phyloP scores from a whole-genome alignment of 306 rosid species.

The Ormosia semicastrata region DNA sequence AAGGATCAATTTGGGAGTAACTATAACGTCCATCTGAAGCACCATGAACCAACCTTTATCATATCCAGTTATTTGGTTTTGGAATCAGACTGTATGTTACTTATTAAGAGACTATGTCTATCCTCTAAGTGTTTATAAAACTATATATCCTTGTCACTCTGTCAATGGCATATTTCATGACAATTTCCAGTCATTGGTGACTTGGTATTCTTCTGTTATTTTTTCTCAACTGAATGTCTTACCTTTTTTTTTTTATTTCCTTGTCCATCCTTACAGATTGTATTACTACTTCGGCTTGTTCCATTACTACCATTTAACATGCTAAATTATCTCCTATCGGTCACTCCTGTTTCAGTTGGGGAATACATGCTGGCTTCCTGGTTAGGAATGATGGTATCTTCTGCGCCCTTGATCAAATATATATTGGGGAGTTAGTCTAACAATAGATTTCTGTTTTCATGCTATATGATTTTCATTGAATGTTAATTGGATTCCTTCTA shows the following conservation, averaged over 20 bases:
- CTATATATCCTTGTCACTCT: background rate
- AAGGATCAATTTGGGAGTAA: background rate
- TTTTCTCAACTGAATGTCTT: background rate
- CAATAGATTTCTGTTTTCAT: constrained; percentile 1
- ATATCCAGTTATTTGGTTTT: background rate
- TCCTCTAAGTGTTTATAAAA: background rate
- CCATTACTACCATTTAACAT: constrained; percentile 94
- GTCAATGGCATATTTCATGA: background rate
- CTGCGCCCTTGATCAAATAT: constrained; percentile 31
- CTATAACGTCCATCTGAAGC: background rate
- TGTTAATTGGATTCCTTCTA: constrained; percentile 21
- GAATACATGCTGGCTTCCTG: constrained; percentile 93
- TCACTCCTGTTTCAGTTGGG: constrained; percentile 84
- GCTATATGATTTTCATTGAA: background rate
- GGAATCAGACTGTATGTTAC: background rate
- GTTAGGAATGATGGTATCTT: constrained; percentile 96
- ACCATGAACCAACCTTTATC: background rate
- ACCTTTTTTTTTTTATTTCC: background rate
- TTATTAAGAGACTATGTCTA: background rate
- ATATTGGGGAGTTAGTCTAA: constrained; percentile 7
- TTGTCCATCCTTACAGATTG: constrained; percentile 58
- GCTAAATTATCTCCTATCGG: constrained; percentile 87
- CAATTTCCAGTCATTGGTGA: background rate
- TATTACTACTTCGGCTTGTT: constrained; percentile 88
- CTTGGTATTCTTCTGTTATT: constrained; percentile 4